Evolutionary conservation across 805 yeast species (phyloP).

Genomic region (Yarrowia sp.): DNA sequence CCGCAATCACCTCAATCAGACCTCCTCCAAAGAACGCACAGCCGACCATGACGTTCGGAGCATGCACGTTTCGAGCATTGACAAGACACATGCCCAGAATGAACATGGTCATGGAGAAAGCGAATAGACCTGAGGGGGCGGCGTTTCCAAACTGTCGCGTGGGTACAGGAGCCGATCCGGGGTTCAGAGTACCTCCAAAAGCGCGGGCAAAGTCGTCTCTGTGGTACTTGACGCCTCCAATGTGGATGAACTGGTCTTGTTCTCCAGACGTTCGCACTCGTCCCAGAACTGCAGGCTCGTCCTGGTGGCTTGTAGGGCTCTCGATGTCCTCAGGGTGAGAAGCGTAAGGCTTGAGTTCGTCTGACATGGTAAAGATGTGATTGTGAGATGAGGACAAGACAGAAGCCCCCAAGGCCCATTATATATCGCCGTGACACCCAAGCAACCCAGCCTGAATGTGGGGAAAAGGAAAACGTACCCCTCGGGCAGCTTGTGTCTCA

Average conservation of each 20-base stretch:
- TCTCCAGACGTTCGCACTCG: constrained; percentile 52
- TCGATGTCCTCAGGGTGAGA: constrained; percentile 8
- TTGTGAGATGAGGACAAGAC: neutral
- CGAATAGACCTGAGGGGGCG: constrained; percentile 65
- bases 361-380: neutral
- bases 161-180: constrained; percentile 47
- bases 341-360: neutral
- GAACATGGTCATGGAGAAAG: constrained; percentile 67
- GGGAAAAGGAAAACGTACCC: constrained; percentile 1
- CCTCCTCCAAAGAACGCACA: constrained; percentile 70
- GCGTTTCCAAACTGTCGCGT: constrained; percentile 64
- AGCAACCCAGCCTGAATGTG: constrained; percentile 14
- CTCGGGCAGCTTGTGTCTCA: constrained; percentile 4
- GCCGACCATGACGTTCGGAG: constrained; percentile 64
- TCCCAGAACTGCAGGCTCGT: constrained; percentile 6
- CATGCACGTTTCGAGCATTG: constrained; percentile 62
- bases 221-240: constrained; percentile 70
- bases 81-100: constrained; percentile 61
- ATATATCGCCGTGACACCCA: neutral
- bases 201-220: constrained; percentile 67
- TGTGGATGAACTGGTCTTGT: constrained; percentile 66
- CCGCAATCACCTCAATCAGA: constrained; percentile 64
- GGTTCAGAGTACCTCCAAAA: constrained; percentile 49
- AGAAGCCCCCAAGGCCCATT: neutral
- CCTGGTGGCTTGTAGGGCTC: constrained; percentile 31